These are phyloP conservation scores for Russula foetens DNA, from an alignment of 768 basidiomycete genomes.

Conservation along the genomic window DNA sequence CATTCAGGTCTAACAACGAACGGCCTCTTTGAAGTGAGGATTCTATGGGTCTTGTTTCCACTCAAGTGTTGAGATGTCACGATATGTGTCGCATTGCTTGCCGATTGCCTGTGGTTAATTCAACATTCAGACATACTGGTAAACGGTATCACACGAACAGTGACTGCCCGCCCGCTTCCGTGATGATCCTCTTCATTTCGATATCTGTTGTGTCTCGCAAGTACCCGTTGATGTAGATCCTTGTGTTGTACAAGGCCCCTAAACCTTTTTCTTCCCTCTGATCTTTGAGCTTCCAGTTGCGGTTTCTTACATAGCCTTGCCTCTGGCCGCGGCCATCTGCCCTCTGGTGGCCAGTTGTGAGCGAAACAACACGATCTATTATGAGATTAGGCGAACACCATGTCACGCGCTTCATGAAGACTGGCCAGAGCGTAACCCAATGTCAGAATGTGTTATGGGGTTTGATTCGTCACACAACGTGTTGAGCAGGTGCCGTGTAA, in stretches of 20 bases:
- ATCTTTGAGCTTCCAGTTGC: constrained; percentile 24
- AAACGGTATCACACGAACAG: constrained; percentile 34
- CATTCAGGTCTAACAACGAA: constrained; percentile 72
- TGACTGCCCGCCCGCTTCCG: constrained; percentile 56
- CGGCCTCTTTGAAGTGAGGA: constrained; percentile 44
- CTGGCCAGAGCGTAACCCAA: constrained; percentile 52
- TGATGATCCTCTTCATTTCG: constrained; percentile 64
- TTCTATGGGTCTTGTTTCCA: constrained; percentile 61
- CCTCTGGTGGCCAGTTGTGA: constrained; percentile 38
- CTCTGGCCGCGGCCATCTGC: constrained; percentile 23
- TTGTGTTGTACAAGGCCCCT: constrained; percentile 34
- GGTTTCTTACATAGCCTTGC: constrained; percentile 20
- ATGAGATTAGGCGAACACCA: background rate
- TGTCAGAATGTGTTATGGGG: constrained; percentile 72
- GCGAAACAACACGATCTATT: constrained; percentile 52
- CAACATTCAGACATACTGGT: no score
- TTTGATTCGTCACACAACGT: constrained; percentile 59
- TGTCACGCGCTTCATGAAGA: background rate
- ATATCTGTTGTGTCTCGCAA: constrained; percentile 66
- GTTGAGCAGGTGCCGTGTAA: constrained; percentile 53
- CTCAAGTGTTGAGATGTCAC: constrained; percentile 65
- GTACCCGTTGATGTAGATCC: constrained; percentile 66
- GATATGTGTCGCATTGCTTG: constrained; percentile 69
- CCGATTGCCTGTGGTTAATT: constrained; percentile 34
- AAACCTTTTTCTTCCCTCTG: constrained; percentile 21